Percentiles rank a stretch among this genome's conserved stretches.
These are phyloP conservation scores for Cystobasidium pallidum DNA, from an alignment of 1,284 basidiomycete species.

Conservation along the genomic window DNA sequence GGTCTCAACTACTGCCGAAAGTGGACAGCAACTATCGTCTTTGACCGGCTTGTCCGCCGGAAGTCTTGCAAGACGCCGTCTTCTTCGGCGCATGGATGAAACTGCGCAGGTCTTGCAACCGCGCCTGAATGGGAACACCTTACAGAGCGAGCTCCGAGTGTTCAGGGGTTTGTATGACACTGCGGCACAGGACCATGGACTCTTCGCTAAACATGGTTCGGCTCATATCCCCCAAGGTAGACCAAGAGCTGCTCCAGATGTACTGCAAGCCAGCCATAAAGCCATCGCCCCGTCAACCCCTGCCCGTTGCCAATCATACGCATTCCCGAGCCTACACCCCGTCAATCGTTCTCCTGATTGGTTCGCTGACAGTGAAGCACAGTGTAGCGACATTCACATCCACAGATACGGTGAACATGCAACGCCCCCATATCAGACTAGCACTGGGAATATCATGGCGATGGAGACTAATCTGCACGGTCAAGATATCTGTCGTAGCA, in stretches of 20 bases:
- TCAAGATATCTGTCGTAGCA: background rate
- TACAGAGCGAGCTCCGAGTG: background rate
- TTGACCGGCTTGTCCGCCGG: slow-evolving; percentile 20
- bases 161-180: background rate
- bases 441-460: background rate
- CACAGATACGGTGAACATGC: background rate
- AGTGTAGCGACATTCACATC: background rate
- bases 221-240: background rate
- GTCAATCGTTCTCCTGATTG: slow-evolving; percentile 11
- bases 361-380: background rate
- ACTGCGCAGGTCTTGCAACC: background rate
- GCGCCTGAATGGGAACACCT: background rate
- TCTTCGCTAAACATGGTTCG: background rate
- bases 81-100: slow-evolving; percentile 1
- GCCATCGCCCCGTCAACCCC: background rate
- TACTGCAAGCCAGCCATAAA: background rate
- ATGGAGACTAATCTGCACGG: too few species aligned
- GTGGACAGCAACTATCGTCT: slow-evolving; percentile 9
- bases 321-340: background rate
- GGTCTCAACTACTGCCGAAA: background rate
- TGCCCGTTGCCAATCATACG: background rate
- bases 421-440: background rate
- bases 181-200: background rate
- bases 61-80: slow-evolving; percentile 8
- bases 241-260: background rate